phyloP scores from a whole-genome alignment of 306 rosid genomes.

The Ochetophila trinervis region DNA sequence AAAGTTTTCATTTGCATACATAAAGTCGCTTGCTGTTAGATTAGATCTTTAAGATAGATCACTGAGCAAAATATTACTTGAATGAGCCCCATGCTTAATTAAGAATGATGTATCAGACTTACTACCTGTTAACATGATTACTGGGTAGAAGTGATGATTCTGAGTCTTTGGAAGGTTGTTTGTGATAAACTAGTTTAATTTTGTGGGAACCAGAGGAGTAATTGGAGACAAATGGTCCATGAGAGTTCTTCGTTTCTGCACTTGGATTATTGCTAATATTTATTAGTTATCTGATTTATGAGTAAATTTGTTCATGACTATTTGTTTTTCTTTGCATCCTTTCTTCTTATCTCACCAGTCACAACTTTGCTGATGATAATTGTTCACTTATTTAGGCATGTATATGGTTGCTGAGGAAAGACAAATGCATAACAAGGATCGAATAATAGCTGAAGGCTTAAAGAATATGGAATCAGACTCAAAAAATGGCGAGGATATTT shows the following conservation, averaged over 20 bases:
- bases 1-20: no score
- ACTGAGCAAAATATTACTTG: no score
- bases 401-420: constrained; percentile 43
- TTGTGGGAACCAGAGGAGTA: constrained; percentile 39
- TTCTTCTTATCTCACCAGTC: background rate
- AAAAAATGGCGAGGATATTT: constrained; percentile 9
- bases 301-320: constrained; percentile 21
- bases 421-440: constrained; percentile 33
- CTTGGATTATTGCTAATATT: constrained; percentile 51
- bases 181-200: constrained; percentile 1
- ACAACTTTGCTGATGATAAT: constrained; percentile 6
- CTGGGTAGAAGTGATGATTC: background rate
- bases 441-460: constrained; percentile 33
- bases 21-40: no score
- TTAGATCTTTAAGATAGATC: no score
- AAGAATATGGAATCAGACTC: constrained; percentile 29
- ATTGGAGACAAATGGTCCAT: constrained; percentile 45
- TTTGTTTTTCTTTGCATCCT: background rate
- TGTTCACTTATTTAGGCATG: constrained; percentile 28
- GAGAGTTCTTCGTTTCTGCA: constrained; percentile 46
- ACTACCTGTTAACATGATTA: no score
- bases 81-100: no score
- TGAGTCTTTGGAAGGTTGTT: background rate
- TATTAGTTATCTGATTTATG: no score
- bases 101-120: no score